Percentiles rank a stretch among this genome's conserved stretches.
Evolutionary conservation across 148 eudicot genomes (phyloP).

Genomic region (Tetragonia tetragonoides): DNA sequence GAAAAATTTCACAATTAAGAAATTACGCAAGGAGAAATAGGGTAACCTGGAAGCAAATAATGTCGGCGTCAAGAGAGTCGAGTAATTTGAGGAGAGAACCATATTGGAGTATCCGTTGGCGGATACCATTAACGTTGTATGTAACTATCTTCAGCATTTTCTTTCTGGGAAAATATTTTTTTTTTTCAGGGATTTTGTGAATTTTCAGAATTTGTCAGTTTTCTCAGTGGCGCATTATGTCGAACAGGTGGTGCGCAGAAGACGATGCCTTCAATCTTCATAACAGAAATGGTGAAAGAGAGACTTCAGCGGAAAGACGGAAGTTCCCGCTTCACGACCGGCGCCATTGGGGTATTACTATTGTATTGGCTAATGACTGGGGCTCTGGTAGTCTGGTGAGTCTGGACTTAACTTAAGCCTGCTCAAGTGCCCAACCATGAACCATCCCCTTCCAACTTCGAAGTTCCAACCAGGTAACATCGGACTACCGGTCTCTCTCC

Average conservation of each 20-base stretch:
- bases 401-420: too few relatives aligned
- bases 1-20: too few relatives aligned
- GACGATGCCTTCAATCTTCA: not conserved
- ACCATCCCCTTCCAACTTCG: too few relatives aligned
- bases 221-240: constrained; percentile 20
- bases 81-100: constrained; percentile 90
- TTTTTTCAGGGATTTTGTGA: not conserved
- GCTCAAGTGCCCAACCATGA: too few relatives aligned
- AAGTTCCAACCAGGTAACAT: too few relatives aligned
- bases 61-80: constrained; percentile 78
- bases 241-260: constrained; percentile 22
- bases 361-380: too few relatives aligned
- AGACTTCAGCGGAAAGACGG: not conserved
- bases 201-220: too few relatives aligned
- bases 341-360: too few relatives aligned
- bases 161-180: too few relatives aligned
- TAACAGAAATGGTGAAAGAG: too few relatives aligned
- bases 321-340: not conserved
- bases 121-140: constrained; percentile 88
- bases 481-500: too few relatives aligned
- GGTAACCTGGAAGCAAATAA: constrained; percentile 83
- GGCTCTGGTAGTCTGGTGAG: too few relatives aligned
- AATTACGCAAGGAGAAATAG: not conserved
- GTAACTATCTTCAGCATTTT: constrained; percentile 86
- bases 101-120: constrained; percentile 74